Evolutionary conservation across 495 filamentous ascomycete species (phyloP).

Genomic region (Podospora comata): DNA sequence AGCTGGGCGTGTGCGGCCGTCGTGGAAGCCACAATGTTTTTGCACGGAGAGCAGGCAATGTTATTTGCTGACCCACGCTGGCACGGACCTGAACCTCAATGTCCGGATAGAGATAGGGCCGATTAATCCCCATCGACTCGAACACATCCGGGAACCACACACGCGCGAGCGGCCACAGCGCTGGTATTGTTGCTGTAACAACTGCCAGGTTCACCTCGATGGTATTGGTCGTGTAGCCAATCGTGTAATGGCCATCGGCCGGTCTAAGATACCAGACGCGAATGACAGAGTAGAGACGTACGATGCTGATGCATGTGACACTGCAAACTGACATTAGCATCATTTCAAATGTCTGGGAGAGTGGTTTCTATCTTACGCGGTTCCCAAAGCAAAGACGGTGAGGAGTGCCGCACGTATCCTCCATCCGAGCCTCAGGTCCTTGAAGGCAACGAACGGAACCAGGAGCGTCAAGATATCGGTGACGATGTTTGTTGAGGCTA

Average conservation of each 20-base stretch:
- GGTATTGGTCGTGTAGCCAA: conserved; percentile 47
- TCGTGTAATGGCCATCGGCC: conserved; percentile 31
- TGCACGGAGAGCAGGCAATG: conserved; percentile 8
- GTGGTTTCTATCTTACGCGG: conserved; percentile 36
- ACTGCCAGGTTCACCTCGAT: conserved; percentile 55
- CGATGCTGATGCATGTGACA: conserved; percentile 46
- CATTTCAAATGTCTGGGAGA: neutral
- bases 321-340: conserved; percentile 29
- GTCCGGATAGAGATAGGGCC: conserved; percentile 25
- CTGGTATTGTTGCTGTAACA: conserved; percentile 45
- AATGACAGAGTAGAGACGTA: conserved; percentile 32
- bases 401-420: conserved; percentile 44
- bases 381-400: conserved; percentile 45
- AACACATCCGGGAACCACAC: conserved; percentile 26
- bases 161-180: conserved; percentile 38
- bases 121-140: conserved; percentile 27
- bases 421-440: conserved; percentile 41
- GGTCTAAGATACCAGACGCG: conserved; percentile 26
- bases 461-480: conserved; percentile 48
- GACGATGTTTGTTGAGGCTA: conserved; percentile 45
- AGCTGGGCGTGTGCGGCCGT: conserved; percentile 3
- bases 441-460: conserved; percentile 46
- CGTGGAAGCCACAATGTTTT: conserved; percentile 19
- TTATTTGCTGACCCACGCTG: conserved; percentile 14
- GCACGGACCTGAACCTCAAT: conserved; percentile 20